A percentile compares a stretch with the other conserved stretches of the same genome.
Conservation (phyloP, 768 basidiomycete genomes). For the Hygrophorus russula region DNA sequence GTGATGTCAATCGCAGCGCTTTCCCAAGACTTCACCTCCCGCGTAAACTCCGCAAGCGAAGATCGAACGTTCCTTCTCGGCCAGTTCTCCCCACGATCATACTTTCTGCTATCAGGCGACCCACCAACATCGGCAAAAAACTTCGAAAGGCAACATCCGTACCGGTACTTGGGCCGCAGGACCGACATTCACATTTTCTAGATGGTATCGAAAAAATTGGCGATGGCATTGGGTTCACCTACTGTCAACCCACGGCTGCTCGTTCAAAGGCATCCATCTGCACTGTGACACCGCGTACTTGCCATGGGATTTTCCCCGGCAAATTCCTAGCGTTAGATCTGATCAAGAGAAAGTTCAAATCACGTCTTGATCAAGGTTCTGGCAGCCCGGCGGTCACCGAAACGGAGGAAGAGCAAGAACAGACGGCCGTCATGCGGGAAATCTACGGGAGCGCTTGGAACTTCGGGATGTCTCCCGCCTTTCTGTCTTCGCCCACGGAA, state of each 20-base stretch:
- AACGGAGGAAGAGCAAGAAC: not conserved
- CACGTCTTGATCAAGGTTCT: not conserved
- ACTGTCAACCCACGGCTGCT: constrained; percentile 21
- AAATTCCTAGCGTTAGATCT: constrained; percentile 11
- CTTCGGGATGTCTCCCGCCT: not conserved
- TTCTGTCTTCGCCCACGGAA: not conserved
- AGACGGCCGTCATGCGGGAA: not conserved
- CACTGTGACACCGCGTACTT: constrained; percentile 13
- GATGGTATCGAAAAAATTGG: constrained; percentile 35
- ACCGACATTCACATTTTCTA: constrained; percentile 27
- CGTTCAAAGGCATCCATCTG: constrained; percentile 20
- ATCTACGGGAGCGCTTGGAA: not conserved
- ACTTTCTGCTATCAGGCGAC: not conserved
- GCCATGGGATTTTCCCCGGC: constrained; percentile 13
- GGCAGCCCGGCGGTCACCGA: not conserved
- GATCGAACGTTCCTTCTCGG: constrained; percentile 17
- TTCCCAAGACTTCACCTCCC: constrained; percentile 15
- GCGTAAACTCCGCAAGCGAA: constrained; percentile 27
- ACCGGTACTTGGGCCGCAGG: constrained; percentile 15
- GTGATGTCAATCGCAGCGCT: not conserved
- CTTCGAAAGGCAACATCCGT: constrained; percentile 12
- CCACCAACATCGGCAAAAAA: constrained; percentile 4
- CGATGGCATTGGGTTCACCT: constrained; percentile 42
- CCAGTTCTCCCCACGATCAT: not conserved
- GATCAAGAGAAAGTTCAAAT: constrained; percentile 5